Evolutionary conservation across 441 rosid species (phyloP), one percentile per base, ranked within the genome.

Genomic region (Eruca vesicaria): DNA sequence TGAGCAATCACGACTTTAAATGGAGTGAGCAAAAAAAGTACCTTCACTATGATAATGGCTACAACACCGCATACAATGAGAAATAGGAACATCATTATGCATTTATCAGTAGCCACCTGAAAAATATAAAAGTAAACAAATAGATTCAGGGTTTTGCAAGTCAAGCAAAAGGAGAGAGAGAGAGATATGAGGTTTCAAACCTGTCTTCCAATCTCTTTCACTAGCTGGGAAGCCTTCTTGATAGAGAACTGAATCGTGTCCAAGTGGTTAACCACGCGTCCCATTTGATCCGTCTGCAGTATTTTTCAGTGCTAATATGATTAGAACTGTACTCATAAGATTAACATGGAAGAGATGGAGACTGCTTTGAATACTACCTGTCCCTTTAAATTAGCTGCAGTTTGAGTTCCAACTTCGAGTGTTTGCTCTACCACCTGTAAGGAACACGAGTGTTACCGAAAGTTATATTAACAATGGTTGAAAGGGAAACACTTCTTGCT

Each of bases 201-300:
- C 98, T 92, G 99, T 84, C 98, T 87, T 58, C 99, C 98, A n/a
- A 96, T 96, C 84, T 93, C 99, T 93, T 90, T 93, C 82, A 96
- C 99, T 4, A 96, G 84, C 84, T 96, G 97, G 8, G 99, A 92
- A 10, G 99, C 99, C 76, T 96, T 96, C 88, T 93, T 96, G 73
- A 96, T 88, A 7, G 99, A 96, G 82, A 96, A 96, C 56, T 93
- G 97, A 79, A 92, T 96, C 5, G 98, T 96, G 83, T 96, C 99
- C 48, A 96, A 90, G 83, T 93, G 97, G 77, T 96, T 90, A 48
- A 93, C 98, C 50, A 96, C 89, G 7, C 98, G 94, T 10, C 97
- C 99, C 97, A 96, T 96, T 96, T 96, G 99, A 52, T 96, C 99
- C 69, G 99, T 93, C 98, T 96, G 88, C 68, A 67, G 19, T 9